A percentile compares a stretch with the other conserved stretches of the same genome.
These are phyloP conservation scores for Candida sanyaensis DNA, from an alignment of 1,139 yeast genomes.

Conservation along the genomic window DNA sequence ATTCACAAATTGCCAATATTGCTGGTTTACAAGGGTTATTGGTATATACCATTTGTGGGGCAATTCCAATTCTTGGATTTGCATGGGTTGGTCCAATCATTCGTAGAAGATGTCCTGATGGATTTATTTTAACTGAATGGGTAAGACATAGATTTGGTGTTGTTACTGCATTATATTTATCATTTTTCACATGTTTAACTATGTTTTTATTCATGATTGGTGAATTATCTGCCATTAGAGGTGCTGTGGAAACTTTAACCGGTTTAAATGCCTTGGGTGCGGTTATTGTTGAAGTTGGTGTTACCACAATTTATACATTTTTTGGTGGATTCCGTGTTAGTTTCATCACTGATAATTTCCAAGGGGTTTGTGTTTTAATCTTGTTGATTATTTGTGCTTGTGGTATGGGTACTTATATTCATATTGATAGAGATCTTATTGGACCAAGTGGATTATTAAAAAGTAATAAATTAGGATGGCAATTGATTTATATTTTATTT, in stretches of 20 bases:
- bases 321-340: conserved; percentile 91
- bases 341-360: conserved; percentile 84
- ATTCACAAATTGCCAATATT: conserved; percentile 81
- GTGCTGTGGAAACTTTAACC: conserved; percentile 75
- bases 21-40: conserved; percentile 87
- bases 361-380: conserved; percentile 72
- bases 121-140: conserved; percentile 96
- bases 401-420: conserved; percentile 78
- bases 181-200: conserved; percentile 82
- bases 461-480: conserved; percentile 81
- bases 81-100: conserved; percentile 82
- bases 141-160: conserved; percentile 78
- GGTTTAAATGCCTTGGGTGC: conserved; percentile 80
- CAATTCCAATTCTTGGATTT: conserved; percentile 81
- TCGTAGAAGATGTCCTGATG: conserved; percentile 80
- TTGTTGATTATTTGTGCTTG: conserved; percentile 70
- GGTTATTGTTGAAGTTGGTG: conserved; percentile 82
- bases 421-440: conserved; percentile 64
- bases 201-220: conserved; percentile 87
- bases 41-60: conserved; percentile 80
- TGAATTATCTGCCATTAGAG: conserved; percentile 78
- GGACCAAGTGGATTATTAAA: conserved; percentile 67
- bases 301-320: conserved; percentile 83
- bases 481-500: conserved; percentile 76
- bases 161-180: conserved; percentile 69